Conservation (phyloP, 805 yeast species). For the Yarrowia sp. region DNA sequence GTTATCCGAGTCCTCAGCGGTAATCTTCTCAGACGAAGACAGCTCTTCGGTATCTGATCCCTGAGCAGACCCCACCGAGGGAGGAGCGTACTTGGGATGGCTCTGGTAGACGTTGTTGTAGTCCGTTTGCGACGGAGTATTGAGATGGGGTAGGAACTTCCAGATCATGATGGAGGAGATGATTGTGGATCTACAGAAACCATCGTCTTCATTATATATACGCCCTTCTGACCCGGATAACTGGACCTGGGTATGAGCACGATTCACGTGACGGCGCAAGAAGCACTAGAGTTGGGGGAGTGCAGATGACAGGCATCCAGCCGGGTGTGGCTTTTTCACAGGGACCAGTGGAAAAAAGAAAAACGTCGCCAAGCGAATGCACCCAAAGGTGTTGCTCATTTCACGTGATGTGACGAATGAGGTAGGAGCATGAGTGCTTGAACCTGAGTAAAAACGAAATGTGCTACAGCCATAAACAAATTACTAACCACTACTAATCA, state of each 20-base stretch:
- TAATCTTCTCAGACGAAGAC: neutral
- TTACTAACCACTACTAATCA: no score
- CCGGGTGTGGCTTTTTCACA: slow-evolving; percentile 26
- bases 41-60: slow-evolving; percentile 22
- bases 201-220: neutral
- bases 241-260: slow-evolving; percentile 17
- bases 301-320: neutral
- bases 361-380: slow-evolving; percentile 11
- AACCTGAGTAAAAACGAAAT: neutral
- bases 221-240: slow-evolving; percentile 10
- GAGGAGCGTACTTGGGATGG: slow-evolving; percentile 35
- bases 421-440: no score
- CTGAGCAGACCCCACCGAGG: neutral
- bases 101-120: slow-evolving; percentile 18
- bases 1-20: neutral
- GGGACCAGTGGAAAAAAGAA: neutral
- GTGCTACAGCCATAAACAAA: no score
- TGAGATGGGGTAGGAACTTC: slow-evolving; percentile 28
- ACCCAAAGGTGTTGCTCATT: neutral
- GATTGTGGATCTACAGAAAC: no score
- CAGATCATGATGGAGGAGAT: neutral
- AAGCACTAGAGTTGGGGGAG: slow-evolving; percentile 4
- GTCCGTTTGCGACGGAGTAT: slow-evolving; percentile 11
- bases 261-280: slow-evolving; percentile 19
- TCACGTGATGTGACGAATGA: neutral